Conservation (phyloP, 1,284 basidiomycete species). For the Waitea zeae region DNA sequence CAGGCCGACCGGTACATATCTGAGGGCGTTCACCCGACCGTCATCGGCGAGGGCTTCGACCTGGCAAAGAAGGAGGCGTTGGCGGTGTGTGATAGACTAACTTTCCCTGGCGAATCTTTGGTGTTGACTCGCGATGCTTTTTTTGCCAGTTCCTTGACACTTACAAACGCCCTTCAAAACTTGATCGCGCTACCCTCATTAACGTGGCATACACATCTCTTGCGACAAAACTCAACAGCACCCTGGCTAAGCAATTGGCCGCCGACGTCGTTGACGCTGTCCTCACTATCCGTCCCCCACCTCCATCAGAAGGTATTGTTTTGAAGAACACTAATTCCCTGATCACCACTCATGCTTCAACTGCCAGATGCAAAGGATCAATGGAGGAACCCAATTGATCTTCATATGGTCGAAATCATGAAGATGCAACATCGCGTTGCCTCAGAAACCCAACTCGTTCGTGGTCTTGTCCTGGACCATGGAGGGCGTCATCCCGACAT, state of each 20-base stretch:
- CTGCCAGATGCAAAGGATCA: constrained; percentile 38
- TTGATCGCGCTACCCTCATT: constrained; percentile 85
- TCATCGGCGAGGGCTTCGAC: constrained; percentile 93
- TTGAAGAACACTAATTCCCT: constrained; percentile 11
- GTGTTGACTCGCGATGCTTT: constrained; percentile 2
- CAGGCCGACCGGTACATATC: constrained; percentile 97
- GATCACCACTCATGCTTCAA: constrained; percentile 11
- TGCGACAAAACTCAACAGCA: constrained; percentile 79
- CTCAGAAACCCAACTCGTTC: constrained; percentile 93
- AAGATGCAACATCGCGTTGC: constrained; percentile 99
- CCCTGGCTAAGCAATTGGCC: constrained; percentile 79
- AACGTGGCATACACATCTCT: constrained; percentile 91
- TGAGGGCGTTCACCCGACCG: constrained; percentile 96
- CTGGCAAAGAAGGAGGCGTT: constrained; percentile 92
- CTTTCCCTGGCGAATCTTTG: background rate
- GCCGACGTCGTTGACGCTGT: constrained; percentile 95
- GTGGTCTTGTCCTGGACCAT: constrained; percentile 90
- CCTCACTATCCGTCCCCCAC: constrained; percentile 67
- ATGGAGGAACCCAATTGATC: constrained; percentile 81
- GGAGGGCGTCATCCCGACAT: constrained; percentile 97
- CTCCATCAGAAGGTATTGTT: constrained; percentile 46
- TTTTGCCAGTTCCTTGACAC: constrained; percentile 70
- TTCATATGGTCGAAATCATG: constrained; percentile 99
- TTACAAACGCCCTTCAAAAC: constrained; percentile 61
- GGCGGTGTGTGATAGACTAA: constrained; percentile 33